These are phyloP conservation scores for Salisapilia sapeloensis DNA, from an alignment of 352 stramenopile genomes.

Conservation along the genomic window DNA sequence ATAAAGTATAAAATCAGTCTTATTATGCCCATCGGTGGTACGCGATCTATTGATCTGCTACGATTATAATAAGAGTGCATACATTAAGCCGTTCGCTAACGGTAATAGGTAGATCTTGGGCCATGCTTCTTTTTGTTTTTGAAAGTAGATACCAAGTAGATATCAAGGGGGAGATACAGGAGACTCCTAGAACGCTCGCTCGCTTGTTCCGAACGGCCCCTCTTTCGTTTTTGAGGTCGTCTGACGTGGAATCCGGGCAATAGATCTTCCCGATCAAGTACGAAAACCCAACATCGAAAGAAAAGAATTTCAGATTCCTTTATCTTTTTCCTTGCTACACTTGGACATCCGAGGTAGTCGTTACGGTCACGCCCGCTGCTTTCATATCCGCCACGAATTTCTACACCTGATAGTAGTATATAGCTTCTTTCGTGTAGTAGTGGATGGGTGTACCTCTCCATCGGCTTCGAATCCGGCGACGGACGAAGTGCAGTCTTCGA, in stretches of 20 bases:
- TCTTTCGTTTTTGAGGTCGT: too few species aligned
- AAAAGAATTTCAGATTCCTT: too few species aligned
- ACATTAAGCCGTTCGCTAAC: conserved; percentile 84
- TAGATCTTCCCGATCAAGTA: too few species aligned
- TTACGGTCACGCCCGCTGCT: conserved; percentile 35
- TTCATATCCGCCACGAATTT: conserved; percentile 48
- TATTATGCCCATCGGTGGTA: neutral
- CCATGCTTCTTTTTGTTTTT: conserved; percentile 20
- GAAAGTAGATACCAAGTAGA: conserved; percentile 1
- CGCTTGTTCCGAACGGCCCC: too few species aligned
- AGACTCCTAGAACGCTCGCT: too few species aligned
- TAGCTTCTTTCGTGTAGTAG: neutral
- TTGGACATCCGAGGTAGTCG: conserved; percentile 23
- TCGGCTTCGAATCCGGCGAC: conserved; percentile 54
- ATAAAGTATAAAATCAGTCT: conserved; percentile 6
- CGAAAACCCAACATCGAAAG: too few species aligned
- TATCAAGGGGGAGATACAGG: too few species aligned
- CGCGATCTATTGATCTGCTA: too few species aligned
- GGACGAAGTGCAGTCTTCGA: conserved; percentile 58
- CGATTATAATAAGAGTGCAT: conserved; percentile 12
- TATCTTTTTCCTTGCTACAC: too few species aligned
- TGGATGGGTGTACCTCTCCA: conserved; percentile 18
- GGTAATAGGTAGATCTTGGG: conserved; percentile 80
- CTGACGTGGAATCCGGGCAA: too few species aligned
- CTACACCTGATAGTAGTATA: conserved; percentile 6